Evolutionary conservation across 176 grass and related monocot genomes (phyloP).

Genomic region (Oryza punctata): DNA sequence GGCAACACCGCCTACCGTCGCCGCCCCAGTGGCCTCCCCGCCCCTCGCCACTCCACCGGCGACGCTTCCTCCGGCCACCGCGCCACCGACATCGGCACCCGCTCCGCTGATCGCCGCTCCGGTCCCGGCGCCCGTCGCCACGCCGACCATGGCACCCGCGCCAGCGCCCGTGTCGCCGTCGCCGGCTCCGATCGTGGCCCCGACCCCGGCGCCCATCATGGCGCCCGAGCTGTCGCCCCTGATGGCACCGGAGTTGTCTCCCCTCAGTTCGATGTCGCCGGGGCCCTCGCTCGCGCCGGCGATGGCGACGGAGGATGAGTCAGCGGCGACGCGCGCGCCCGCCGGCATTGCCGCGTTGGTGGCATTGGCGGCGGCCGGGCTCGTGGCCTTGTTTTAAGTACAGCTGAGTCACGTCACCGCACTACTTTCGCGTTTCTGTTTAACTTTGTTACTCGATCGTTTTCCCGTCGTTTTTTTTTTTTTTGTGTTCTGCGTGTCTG

Average conservation of each 20-base stretch:
- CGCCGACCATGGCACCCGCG: slow-evolving; percentile 16
- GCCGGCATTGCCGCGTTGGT: slow-evolving; percentile 26
- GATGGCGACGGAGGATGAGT: slow-evolving; percentile 8
- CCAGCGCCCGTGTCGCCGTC: slow-evolving; percentile 40
- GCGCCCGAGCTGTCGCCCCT: slow-evolving; percentile 27
- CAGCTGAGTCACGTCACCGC: background rate
- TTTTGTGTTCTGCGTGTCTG: background rate
- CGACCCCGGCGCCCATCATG: slow-evolving; percentile 31
- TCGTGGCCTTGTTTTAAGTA: slow-evolving; percentile 50
- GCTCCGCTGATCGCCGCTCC: slow-evolving; percentile 40
- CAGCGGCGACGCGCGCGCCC: slow-evolving; percentile 5
- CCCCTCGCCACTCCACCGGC: slow-evolving; percentile 47
- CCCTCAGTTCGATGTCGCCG: slow-evolving; percentile 18
- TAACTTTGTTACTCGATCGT: slow-evolving; percentile 21
- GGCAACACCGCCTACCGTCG: slow-evolving; percentile 28
- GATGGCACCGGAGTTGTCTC: slow-evolving; percentile 31
- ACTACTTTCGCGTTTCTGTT: background rate
- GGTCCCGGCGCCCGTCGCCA: background rate
- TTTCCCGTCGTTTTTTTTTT: background rate
- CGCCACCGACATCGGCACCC: slow-evolving; percentile 31
- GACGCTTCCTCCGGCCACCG: slow-evolving; percentile 8
- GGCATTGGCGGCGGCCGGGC: slow-evolving; percentile 41
- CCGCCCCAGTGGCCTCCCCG: slow-evolving; percentile 32
- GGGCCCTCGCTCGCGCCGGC: slow-evolving; percentile 23
- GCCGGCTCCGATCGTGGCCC: slow-evolving; percentile 39